Evolutionary conservation across 2,329 filamentous ascomycete genomes (phyloP), one percentile per base, ranked within the genome.

Genomic region (Penicillium sp.): DNA sequence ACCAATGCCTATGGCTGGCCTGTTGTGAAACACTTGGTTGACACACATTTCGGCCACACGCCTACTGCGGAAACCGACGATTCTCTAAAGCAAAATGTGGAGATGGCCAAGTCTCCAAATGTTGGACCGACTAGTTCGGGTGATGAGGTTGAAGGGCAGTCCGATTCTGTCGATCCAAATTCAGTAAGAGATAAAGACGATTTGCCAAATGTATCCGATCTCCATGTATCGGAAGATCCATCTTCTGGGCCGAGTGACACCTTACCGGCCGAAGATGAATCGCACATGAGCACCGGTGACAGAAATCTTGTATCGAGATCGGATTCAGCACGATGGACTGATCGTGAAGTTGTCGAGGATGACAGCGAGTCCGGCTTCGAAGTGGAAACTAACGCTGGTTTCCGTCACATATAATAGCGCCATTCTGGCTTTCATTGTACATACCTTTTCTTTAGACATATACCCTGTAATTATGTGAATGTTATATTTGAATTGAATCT

Each of bases 1-100:
- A 88, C 92, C 55, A 99, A 99, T 69, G 94, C 94, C 0, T 96
- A 96, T 67, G 94, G 94, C 2, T 99, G 94, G 94, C 94, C 94
- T 0, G 94, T 99, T 0, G 81, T 97, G 49, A 92, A 97, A 75
- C 94, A 99, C 75, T 78, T 97, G 21, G 93, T 94, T 51, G 92
- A 97, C 68, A 92, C 91, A 0, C 94, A 99, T 76, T 99, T 99
- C 71, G 89, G 87, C 53, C 89, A 95, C 69, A 87, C 86, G 0
- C 84, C 83, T 47, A 77, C 82, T 1, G 87, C 89, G 0, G 81
- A 82, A 16, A 86, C 83, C 1, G 81, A 85, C 1, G 89, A 92
- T 66, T 85, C 89, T 48, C 75, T 87, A 33, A 88, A 91, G 71
- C 76, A 80, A 41, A 82, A 80, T n/a, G 73, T 75, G 0, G 92